Base-by-base conservation (phyloP, 2,329 filamentous ascomycete species). In the Ceratocystis harringtonii region DNA sequence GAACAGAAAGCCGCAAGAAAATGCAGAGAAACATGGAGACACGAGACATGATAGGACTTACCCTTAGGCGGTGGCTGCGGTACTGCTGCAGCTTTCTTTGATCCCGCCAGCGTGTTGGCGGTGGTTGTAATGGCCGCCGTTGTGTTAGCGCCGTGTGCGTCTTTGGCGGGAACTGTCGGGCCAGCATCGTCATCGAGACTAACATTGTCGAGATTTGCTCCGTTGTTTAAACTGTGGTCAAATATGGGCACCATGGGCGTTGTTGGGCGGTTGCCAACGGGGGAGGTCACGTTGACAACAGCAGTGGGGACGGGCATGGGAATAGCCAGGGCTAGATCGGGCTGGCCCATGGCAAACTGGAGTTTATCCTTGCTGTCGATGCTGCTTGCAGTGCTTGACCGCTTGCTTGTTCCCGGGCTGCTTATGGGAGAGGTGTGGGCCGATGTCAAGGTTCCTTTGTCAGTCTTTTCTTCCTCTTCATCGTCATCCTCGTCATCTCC, bases 161-260 rank as follows among this genome's bases (percentile, higher is more conserved):
- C 66, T 28, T 67, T 67, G 36, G 17, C 48, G 15, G 66, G 66
- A 12, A 65, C 63, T 12, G 61, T 44, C 28, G 66, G 63, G 12
- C 60, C 64, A 67, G 75, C 73, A 44, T 85, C 82, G 72, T 84
- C 85, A 73, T 84, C 82, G 66, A 92, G 78, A 71, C 84, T 87
- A 68, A 91, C 84, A 72, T 86, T 80, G 71, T 84, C 80, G 65
- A 84, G 73, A 65, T 77, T 76, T 12, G 78, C 79, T 12, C 75
- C 75, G 69, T 75, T 75, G 25, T 80, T 81, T 55, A 80, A 72
- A 68, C 76, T 77, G 60, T 76, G 75, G 41, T 67, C 66, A 43
- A 67, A 67, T 5, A 67, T 60, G 17, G 67, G 48, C 25, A 66
- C 61, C 64, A 66, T 66, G 43, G 64, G 55, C 68, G 30, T 66